Conservation (phyloP, 2,329 filamentous ascomycete genomes). For the Monilinia aucupariae region DNA sequence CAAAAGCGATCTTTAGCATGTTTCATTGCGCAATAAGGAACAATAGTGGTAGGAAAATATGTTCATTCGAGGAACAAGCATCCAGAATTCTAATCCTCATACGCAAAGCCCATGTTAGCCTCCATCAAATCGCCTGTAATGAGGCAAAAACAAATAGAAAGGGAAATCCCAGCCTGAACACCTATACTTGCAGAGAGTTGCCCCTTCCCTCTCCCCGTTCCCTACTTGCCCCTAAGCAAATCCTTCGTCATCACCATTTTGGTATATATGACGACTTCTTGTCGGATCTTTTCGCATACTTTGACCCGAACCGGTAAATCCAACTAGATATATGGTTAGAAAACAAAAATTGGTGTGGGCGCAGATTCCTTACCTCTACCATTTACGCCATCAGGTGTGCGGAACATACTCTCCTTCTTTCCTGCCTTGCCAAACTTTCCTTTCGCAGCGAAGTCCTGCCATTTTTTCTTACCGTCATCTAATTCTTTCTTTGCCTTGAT, state of each 20-base stretch:
- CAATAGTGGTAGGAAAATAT: conserved; percentile 16
- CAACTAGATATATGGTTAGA: conserved; percentile 55
- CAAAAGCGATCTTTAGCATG: conserved; percentile 19
- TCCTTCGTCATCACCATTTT: conserved; percentile 64
- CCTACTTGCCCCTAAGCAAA: conserved; percentile 19
- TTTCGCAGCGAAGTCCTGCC: conserved; percentile 87
- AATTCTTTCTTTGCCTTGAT: conserved; percentile 88
- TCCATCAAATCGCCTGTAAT: conserved; percentile 34
- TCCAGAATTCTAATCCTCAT: conserved; percentile 23
- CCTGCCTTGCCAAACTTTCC: conserved; percentile 58
- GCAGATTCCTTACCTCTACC: conserved; percentile 62
- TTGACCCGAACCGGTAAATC: conserved; percentile 92
- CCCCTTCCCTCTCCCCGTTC: conserved; percentile 34
- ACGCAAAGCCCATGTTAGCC: conserved; percentile 39
- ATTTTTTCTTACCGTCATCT: conserved; percentile 85
- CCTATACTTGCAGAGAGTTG: conserved; percentile 35
- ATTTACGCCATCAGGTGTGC: conserved; percentile 79
- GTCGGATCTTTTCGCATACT: conserved; percentile 89
- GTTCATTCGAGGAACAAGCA: conserved; percentile 24
- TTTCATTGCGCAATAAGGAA: conserved; percentile 14
- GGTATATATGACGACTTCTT: conserved; percentile 78
- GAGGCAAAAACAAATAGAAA: conserved; percentile 22
- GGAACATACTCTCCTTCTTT: conserved; percentile 96
- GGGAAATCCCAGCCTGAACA: conserved; percentile 32
- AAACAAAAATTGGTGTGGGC: conserved; percentile 27